Evolutionary conservation across 768 basidiomycete genomes (phyloP).

Genomic region (Rhizopogon salebrosus): DNA sequence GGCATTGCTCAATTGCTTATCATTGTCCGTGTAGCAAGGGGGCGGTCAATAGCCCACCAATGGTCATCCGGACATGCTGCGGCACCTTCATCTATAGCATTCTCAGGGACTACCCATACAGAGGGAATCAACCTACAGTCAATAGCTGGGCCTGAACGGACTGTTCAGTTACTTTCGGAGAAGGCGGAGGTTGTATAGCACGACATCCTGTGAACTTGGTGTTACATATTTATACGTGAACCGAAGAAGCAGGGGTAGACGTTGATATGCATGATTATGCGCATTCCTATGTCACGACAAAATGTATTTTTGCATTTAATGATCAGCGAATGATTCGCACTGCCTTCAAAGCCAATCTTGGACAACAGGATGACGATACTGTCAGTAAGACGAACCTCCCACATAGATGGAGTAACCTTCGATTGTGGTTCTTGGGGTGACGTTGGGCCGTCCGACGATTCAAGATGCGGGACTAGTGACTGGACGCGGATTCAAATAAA

Average conservation of each 20-base stretch:
- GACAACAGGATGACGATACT: too few species aligned
- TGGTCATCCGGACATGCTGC: neutral
- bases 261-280: neutral
- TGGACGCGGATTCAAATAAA: too few species aligned
- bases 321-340: too few species aligned
- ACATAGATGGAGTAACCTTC: too few species aligned
- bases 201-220: neutral
- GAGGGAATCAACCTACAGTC: neutral
- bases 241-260: too few species aligned
- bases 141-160: neutral
- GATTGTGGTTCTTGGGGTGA: too few species aligned
- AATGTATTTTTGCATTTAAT: too few species aligned
- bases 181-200: neutral
- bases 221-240: neutral
- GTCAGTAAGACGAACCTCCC: too few species aligned
- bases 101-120: neutral
- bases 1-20: conserved; percentile 31
- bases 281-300: too few species aligned
- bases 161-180: neutral
- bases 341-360: too few species aligned
- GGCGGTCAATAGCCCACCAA: conserved; percentile 14
- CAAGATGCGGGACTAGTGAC: too few species aligned
- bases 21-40: conserved; percentile 30
- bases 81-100: neutral
- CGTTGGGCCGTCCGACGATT: too few species aligned